Conservation (phyloP, 2,329 filamentous ascomycete species). For the Chaetomium sp. region DNA sequence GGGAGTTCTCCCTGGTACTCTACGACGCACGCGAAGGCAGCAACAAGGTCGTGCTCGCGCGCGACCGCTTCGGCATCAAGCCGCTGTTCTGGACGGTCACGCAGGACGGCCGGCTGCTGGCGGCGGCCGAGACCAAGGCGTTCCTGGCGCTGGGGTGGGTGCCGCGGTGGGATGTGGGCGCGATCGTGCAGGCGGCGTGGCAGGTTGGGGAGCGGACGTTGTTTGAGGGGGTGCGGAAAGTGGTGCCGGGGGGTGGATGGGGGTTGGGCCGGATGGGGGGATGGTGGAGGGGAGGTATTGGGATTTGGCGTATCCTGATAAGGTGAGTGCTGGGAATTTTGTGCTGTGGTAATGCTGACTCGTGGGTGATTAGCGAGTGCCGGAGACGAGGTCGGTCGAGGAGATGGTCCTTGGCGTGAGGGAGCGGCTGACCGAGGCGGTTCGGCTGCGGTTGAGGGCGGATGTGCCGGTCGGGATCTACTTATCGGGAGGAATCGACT, state of each 20-base stretch:
- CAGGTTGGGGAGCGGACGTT: conserved; percentile 49
- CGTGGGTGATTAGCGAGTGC: conserved; percentile 31
- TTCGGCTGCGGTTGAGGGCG: conserved; percentile 56
- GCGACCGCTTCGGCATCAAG: conserved; percentile 61
- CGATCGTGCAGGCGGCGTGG: conserved; percentile 49
- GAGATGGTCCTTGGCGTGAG: conserved; percentile 56
- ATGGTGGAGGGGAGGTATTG: conserved; percentile 52
- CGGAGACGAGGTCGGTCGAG: conserved; percentile 49
- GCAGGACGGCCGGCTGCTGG: conserved; percentile 42
- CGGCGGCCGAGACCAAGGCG: conserved; percentile 58
- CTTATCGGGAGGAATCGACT: conserved; percentile 60
- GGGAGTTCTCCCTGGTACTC: conserved; percentile 57
- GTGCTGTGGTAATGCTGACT: conserved; percentile 4
- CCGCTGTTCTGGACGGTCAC: conserved; percentile 57
- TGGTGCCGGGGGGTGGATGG: conserved; percentile 50
- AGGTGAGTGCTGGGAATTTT: conserved; percentile 40
- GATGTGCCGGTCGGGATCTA: conserved; percentile 62
- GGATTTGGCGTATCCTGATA: conserved; percentile 56
- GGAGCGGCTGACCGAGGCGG: conserved; percentile 52
- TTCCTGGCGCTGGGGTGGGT: conserved; percentile 54
- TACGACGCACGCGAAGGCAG: conserved; percentile 48
- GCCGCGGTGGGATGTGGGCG: conserved; percentile 55
- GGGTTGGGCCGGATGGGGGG: conserved; percentile 40
- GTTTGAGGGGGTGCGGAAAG: conserved; percentile 51
- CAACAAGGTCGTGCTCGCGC: conserved; percentile 47